phyloP scores from a whole-genome alignment of 495 filamentous ascomycete genomes.

The Hypoxylon fragiforme region DNA sequence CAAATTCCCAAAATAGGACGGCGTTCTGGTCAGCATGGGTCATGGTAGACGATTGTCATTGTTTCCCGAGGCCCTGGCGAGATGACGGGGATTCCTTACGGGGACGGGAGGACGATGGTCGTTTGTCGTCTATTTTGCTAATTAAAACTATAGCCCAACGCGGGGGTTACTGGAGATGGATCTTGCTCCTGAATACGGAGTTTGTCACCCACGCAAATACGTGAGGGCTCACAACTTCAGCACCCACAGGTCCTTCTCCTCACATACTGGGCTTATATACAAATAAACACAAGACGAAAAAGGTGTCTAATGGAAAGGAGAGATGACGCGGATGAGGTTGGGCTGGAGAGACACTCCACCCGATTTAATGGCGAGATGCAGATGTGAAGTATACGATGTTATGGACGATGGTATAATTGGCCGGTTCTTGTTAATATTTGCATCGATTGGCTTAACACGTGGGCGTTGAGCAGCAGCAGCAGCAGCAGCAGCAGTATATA shows the following conservation, averaged over 20 bases:
- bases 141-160: too few species aligned
- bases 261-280: conserved; percentile 20
- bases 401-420: conserved; percentile 22
- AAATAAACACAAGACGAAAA: conserved; percentile 19
- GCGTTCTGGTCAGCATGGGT: conserved; percentile 34
- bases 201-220: too few species aligned
- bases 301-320: conserved; percentile 4
- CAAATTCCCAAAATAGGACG: conserved; percentile 21
- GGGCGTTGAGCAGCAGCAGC: conserved; percentile 7
- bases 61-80: conserved; percentile 5
- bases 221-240: too few species aligned
- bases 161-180: too few species aligned
- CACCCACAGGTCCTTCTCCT: background rate
- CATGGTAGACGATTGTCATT: conserved; percentile 21
- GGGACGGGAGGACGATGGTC: conserved; percentile 4
- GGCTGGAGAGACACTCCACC: conserved; percentile 3
- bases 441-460: conserved; percentile 14
- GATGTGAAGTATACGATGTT: conserved; percentile 12
- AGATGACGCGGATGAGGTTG: conserved; percentile 22
- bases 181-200: too few species aligned
- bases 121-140: too few species aligned
- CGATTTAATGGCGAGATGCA: conserved; percentile 1
- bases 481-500: too few species aligned
- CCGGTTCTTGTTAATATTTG: conserved; percentile 21
- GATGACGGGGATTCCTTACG: conserved; percentile 1